Evolutionary conservation across 2,329 filamentous ascomycete species (phyloP), one percentile per base, ranked within the genome.

Genomic region (Xylariaceae sp.): DNA sequence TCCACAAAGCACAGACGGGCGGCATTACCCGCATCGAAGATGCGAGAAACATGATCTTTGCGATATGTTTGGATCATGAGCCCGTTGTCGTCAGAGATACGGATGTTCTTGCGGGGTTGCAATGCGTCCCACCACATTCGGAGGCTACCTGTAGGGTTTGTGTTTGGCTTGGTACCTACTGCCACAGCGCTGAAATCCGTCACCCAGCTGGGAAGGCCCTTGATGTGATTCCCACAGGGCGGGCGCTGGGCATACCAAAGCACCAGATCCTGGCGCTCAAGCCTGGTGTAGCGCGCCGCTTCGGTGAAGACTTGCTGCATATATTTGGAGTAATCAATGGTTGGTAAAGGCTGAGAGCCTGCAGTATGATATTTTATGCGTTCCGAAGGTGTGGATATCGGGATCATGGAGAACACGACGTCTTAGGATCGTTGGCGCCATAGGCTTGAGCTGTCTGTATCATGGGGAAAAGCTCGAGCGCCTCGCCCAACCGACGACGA

Each of bases 381-480:
- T 3, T 1, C 29, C 4, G 64, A 67, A 4, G 60, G 64, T 23
- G 60, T 66, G 8, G 64, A 53, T 16, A 67, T 50, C 11, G 31
- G 58, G 16, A 64, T 44, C 63, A 67, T 64, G 6, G 65, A 51
- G 37, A 69, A 69, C 1, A 69, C 57, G 19, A 39, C 45, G 21
- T 67, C 64, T 3, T 41, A 7, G 50, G 40, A 53, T 69, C 66
- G 4, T 56, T 40, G 21, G 61, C 51, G 8, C 29, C 51, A 45
- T 62, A 65, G 9, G 45, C 60, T 2, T 63, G 58, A 14, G 65
- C 66, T 17, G 61, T 67, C 45, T 64, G 60, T 11, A 67, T 55
- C 66, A 67, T 65, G 24, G 64, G 62, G 2, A 66, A 48, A 9
- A 68, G 56, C 55, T 67, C 66, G 17, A 67, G 9, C n/a, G 60